Evolutionary conservation across 306 rosid genomes (phyloP).

Genomic region (Vicia faba): DNA sequence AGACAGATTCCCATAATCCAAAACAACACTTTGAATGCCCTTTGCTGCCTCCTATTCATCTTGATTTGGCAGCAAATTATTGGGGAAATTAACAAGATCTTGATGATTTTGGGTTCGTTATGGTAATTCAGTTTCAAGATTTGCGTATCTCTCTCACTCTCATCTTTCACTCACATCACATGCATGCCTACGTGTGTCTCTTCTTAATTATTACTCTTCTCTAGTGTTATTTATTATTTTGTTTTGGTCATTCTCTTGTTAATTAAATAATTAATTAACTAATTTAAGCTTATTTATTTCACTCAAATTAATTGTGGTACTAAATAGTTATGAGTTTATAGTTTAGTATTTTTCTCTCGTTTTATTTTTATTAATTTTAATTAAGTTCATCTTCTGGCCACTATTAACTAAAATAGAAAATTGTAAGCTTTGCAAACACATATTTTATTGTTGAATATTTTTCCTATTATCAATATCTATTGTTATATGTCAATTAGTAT

Average conservation of each 20-base stretch:
- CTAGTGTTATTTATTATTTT: neutral
- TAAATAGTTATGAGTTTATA: too few relatives aligned
- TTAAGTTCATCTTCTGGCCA: too few relatives aligned
- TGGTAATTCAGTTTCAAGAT: constrained; percentile 38
- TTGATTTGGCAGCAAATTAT: neutral
- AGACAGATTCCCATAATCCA: constrained; percentile 43
- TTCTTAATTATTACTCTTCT: neutral
- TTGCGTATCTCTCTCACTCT: constrained; percentile 27
- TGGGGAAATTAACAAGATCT: constrained; percentile 38
- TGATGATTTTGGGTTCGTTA: constrained; percentile 27
- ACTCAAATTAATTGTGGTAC: neutral
- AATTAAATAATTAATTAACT: neutral
- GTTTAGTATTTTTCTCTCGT: too few relatives aligned
- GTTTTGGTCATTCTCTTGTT: constrained; percentile 8
- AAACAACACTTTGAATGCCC: constrained; percentile 40
- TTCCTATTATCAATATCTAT: too few relatives aligned
- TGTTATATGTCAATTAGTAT: too few relatives aligned
- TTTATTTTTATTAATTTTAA: too few relatives aligned
- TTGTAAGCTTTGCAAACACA: too few relatives aligned
- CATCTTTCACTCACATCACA: constrained; percentile 1
- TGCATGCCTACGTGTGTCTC: constrained; percentile 29
- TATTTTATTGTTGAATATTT: too few relatives aligned
- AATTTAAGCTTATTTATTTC: neutral
- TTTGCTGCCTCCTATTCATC: constrained; percentile 47
- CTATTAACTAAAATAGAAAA: too few relatives aligned